Base-by-base conservation (phyloP, 2,329 filamentous ascomycete genomes). In the Calonectria pteridis region DNA sequence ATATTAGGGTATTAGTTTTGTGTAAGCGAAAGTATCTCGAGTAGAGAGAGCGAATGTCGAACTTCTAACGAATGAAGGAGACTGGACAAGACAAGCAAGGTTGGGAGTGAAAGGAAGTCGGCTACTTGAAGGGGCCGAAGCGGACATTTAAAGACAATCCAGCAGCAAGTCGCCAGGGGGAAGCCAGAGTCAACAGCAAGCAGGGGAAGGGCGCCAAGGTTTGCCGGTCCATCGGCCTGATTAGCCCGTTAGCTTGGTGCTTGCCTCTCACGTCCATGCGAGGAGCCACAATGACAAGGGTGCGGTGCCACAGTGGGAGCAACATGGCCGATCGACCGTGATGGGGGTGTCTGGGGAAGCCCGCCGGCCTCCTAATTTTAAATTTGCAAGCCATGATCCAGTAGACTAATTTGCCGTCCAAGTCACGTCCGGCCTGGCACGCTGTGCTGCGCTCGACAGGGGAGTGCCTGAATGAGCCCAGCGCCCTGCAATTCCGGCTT, bases 321-420 rank as follows among this genome's bases (percentile, higher is more conserved):
- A 51, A 70, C 72, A 66, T 69, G 72, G 78, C 74, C 74, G 78
- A 79, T 79, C 78, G 76, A 75, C 71, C 67, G 33, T 74, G 75
- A 70, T 76, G 75, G 75, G 73, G 67, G 76, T 77, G 77, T 81
- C 79, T 80, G 79, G 80, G 80, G 80, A 81, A 80, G 73, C 78
- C 77, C 72, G 73, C 77, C 75, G 51, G 75, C 71, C 73, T 75
- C 78, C 78, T 78, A 81, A 80, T 62, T 81, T 81, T 79, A 80
- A 81, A 75, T 76, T 80, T 77, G 73, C 80, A 81, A 81, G 79
- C 79, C 78, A 81, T 78, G 78, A 80, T 81, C 69, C 77, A 77
- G 75, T 74, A 70, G 64, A 73, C 72, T 81, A 81, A 80, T 81
- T 81, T 79, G 69, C 77, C 71, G 76, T 73, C 65, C 77, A 75